Conservation (phyloP, 1,139 yeast species). For the Magnusiomyces paraingens region DNA sequence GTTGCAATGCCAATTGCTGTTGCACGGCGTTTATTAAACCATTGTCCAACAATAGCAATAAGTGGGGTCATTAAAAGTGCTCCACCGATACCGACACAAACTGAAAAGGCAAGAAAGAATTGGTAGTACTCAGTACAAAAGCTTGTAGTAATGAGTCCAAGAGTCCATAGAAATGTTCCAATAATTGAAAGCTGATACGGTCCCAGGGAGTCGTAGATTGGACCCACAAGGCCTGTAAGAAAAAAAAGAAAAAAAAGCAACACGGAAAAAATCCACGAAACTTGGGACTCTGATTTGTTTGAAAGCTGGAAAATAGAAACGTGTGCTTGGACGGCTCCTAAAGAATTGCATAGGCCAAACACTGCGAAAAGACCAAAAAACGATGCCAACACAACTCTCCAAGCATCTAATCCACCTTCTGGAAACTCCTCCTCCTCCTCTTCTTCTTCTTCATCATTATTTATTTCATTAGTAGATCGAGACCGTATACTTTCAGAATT, state of each 20-base stretch:
- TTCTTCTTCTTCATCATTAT: background rate
- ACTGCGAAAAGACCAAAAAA: constrained; percentile 56
- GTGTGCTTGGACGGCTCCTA: constrained; percentile 67
- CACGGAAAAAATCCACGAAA: constrained; percentile 65
- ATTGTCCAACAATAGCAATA: constrained; percentile 55
- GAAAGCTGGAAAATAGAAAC: constrained; percentile 51
- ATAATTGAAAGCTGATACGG: constrained; percentile 42
- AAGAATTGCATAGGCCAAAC: constrained; percentile 60
- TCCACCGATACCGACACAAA: constrained; percentile 52
- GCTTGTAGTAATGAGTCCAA: constrained; percentile 53
- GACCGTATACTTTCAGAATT: no score
- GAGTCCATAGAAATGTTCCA: constrained; percentile 42
- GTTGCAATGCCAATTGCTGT: constrained; percentile 56
- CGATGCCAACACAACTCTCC: constrained; percentile 53
- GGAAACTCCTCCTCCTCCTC: constrained; percentile 33
- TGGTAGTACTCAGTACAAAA: constrained; percentile 50
- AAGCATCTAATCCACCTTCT: constrained; percentile 54
- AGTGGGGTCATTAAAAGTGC: constrained; percentile 54
- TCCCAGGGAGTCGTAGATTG: constrained; percentile 56
- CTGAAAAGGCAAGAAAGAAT: constrained; percentile 51
- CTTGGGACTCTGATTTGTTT: constrained; percentile 41
- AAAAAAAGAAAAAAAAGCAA: constrained; percentile 51
- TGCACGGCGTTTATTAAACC: constrained; percentile 54
- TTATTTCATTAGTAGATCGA: no score
- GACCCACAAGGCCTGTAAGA: constrained; percentile 54